Evolutionary conservation across 352 stramenopile species (phyloP).

Genomic region (Blastocystis sp.): DNA sequence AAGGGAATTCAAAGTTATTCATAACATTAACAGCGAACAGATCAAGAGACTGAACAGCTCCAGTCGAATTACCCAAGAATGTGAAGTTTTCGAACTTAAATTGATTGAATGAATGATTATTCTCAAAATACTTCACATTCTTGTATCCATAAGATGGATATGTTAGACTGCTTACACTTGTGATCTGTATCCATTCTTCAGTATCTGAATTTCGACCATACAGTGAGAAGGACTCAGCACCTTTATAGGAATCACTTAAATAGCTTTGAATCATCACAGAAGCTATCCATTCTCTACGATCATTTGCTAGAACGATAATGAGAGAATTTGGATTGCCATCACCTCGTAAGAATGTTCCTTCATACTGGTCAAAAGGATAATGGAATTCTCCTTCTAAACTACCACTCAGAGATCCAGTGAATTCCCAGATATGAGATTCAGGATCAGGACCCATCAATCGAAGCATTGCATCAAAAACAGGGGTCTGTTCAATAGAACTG

Average conservation of each 20-base stretch:
- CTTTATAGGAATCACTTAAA: not conserved
- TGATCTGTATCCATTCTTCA: not conserved
- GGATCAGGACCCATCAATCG: not conserved
- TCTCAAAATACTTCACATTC: not conserved
- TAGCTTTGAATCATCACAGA: not conserved
- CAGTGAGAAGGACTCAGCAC: not conserved
- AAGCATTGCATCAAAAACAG: not conserved
- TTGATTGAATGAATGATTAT: slow-evolving; percentile 6
- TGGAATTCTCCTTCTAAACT: too few relatives aligned
- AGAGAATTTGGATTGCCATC: too few relatives aligned
- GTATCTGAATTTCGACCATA: not conserved
- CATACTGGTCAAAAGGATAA: not conserved
- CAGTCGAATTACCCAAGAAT: not conserved
- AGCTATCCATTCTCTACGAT: slow-evolving; percentile 19
- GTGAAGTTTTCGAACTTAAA: slow-evolving; percentile 23
- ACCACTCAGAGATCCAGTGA: too few relatives aligned
- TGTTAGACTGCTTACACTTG: not conserved
- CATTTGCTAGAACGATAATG: not conserved
- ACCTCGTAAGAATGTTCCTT: too few relatives aligned
- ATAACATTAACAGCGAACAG: not conserved
- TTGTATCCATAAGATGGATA: not conserved
- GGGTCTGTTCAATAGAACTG: not conserved
- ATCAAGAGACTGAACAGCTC: not conserved
- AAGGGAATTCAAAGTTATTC: not conserved
- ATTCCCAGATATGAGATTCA: not conserved